These are phyloP conservation scores for Cyberlindnera maclurae DNA, from an alignment of 805 yeast genomes.

Conservation along the genomic window DNA sequence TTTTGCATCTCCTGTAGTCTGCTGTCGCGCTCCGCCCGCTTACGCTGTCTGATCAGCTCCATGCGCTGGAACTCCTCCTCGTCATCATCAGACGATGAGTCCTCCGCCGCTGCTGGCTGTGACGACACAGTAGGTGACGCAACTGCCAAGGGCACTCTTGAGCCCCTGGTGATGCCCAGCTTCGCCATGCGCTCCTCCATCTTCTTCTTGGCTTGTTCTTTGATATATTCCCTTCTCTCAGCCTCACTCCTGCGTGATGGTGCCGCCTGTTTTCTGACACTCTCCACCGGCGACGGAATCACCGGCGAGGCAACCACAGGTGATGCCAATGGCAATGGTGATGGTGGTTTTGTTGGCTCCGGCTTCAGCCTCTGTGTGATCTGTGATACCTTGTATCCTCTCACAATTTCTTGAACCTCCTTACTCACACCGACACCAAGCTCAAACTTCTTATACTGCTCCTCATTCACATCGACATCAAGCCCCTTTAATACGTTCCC, in stretches of 20 bases:
- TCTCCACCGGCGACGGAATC: background rate
- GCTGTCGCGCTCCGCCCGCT: constrained; percentile 51
- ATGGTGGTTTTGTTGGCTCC: constrained; percentile 4
- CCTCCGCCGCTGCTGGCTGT: background rate
- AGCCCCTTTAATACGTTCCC: constrained; percentile 28
- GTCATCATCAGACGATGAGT: constrained; percentile 29
- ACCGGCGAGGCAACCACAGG: background rate
- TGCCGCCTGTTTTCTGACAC: background rate
- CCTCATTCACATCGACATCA: constrained; percentile 15
- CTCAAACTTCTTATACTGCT: constrained; percentile 62
- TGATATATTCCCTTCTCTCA: constrained; percentile 68
- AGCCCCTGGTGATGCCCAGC: constrained; percentile 44
- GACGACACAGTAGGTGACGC: constrained; percentile 1
- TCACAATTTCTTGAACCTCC: constrained; percentile 26
- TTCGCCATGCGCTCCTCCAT: constrained; percentile 66
- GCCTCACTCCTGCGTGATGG: constrained; percentile 34
- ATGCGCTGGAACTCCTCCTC: constrained; percentile 42
- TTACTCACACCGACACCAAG: constrained; percentile 70
- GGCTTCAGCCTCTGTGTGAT: constrained; percentile 16
- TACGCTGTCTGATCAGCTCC: constrained; percentile 33
- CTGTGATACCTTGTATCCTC: constrained; percentile 13
- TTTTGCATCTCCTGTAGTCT: constrained; percentile 25
- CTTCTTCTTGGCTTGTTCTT: constrained; percentile 70
- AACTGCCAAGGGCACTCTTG: background rate
- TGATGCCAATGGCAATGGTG: constrained; percentile 4